Evolutionary conservation across 108 stramenopile species (phyloP).

Genomic region (Cyclotella atomus): DNA sequence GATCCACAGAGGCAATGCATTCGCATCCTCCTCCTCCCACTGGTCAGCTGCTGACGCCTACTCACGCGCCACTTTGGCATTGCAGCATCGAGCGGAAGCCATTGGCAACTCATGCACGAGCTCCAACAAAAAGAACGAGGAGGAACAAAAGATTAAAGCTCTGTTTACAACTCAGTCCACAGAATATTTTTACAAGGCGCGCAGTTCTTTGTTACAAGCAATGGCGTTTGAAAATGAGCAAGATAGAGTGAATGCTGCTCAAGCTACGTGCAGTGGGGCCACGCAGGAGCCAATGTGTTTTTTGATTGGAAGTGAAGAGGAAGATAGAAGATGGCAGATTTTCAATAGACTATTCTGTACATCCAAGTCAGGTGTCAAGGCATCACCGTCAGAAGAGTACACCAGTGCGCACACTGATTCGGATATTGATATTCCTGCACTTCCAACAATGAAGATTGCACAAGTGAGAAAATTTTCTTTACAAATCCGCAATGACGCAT

Average conservation of each 20-base stretch:
- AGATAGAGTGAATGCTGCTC: conserved; percentile 15
- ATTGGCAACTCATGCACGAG: background rate
- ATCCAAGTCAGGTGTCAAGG: background rate
- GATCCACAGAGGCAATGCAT: conserved; percentile 34
- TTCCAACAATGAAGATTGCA: conserved; percentile 13
- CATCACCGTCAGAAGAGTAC: background rate
- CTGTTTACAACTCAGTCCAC: conserved; percentile 34
- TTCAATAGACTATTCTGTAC: conserved; percentile 25
- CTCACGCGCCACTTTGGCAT: conserved; percentile 14
- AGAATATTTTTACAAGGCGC: conserved; percentile 41
- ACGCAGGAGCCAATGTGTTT: conserved; percentile 24
- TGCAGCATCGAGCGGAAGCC: conserved; percentile 26
- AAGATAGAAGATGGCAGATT: conserved; percentile 3
- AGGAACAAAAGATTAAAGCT: conserved; percentile 21
- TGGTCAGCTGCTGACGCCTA: conserved; percentile 41
- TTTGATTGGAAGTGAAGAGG: conserved; percentile 24
- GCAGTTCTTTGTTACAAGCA: conserved; percentile 31
- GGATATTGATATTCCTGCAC: conserved; percentile 6
- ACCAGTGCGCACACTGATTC: background rate
- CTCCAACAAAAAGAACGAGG: background rate
- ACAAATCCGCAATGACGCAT: too few relatives aligned
- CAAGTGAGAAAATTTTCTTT: too few relatives aligned
- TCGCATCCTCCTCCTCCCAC: conserved; percentile 24
- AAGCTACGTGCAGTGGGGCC: conserved; percentile 22
- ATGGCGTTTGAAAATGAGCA: conserved; percentile 35